Conservation (phyloP, 331 rosid species). For the Quercus lobata region DNA sequence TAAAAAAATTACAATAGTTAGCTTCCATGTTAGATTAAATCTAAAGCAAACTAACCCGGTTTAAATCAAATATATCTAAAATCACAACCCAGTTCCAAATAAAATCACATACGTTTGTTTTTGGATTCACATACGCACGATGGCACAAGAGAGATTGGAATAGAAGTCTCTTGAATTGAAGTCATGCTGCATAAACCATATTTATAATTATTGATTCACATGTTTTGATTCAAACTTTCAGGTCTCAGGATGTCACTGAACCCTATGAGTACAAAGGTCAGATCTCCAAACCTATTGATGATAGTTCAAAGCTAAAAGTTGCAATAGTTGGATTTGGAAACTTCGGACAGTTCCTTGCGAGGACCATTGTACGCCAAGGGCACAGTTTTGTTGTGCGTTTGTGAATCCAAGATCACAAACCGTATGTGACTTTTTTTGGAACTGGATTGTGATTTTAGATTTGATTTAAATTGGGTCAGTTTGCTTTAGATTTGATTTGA, state of each 20-base stretch:
- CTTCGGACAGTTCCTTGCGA: conserved; percentile 82
- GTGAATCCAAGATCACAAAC: too few species aligned
- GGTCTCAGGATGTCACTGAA: conserved; percentile 21
- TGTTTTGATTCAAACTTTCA: conserved; percentile 29
- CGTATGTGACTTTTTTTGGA: too few species aligned
- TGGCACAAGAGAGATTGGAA: background rate
- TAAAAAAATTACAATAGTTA: too few species aligned
- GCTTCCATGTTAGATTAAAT: too few species aligned
- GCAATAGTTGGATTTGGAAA: conserved; percentile 80
- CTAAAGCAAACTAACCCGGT: too few species aligned
- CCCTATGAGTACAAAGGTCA: conserved; percentile 12
- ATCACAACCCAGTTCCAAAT: too few species aligned
- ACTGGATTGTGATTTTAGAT: too few species aligned
- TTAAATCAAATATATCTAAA: too few species aligned
- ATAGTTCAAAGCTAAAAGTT: conserved; percentile 49
- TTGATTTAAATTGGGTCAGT: too few species aligned
- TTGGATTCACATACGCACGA: too few species aligned
- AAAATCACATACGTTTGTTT: too few species aligned
- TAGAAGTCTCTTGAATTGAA: background rate
- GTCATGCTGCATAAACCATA: background rate
- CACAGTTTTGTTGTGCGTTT: conserved; percentile 22
- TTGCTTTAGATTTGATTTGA: too few species aligned
- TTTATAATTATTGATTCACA: background rate
- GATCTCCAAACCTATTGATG: conserved; percentile 22
- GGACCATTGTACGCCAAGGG: conserved; percentile 60